Evolutionary conservation across 495 filamentous ascomycete species (phyloP).

Genomic region (Penicillium flavigenum): DNA sequence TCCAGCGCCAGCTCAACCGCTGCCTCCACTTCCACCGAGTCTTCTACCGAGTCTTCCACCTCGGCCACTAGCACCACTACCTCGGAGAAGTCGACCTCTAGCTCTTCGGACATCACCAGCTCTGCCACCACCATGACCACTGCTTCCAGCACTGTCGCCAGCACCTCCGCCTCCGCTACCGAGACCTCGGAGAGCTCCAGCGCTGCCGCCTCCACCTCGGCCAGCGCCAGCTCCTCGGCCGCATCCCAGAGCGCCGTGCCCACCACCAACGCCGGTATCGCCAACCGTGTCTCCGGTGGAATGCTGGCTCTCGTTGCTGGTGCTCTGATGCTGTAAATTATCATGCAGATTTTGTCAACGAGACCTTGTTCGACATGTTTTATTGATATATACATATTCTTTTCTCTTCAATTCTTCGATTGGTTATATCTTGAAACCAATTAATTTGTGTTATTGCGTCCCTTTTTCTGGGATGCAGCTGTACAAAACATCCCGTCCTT

Average conservation of each 20-base stretch:
- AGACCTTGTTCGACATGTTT: background rate
- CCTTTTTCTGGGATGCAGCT: conserved; percentile 3
- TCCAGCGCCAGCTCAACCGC: conserved; percentile 33
- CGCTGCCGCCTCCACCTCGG: conserved; percentile 25
- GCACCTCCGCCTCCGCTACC: conserved; percentile 31
- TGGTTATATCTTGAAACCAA: conserved; percentile 8
- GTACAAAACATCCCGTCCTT: background rate
- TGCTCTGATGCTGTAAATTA: conserved; percentile 35
- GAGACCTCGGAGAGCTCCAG: conserved; percentile 33
- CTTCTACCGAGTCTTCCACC: conserved; percentile 19
- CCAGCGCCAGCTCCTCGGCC: conserved; percentile 17
- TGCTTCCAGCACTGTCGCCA: conserved; percentile 39
- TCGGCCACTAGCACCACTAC: conserved; percentile 60
- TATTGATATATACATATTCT: conserved; percentile 1
- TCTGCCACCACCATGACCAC: conserved; percentile 19
- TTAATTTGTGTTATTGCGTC: background rate
- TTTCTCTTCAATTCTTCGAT: background rate
- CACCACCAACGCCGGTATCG: conserved; percentile 32
- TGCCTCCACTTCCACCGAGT: conserved; percentile 11
- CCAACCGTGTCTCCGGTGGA: conserved; percentile 40
- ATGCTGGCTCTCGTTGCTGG: conserved; percentile 41
- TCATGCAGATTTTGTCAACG: conserved; percentile 2
- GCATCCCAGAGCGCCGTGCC: conserved; percentile 22
- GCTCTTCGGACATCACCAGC: conserved; percentile 39
- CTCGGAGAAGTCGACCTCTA: conserved; percentile 39